phyloP scores from a whole-genome alignment of 2,329 filamentous ascomycete genomes.

The Verticillium nubilum region DNA sequence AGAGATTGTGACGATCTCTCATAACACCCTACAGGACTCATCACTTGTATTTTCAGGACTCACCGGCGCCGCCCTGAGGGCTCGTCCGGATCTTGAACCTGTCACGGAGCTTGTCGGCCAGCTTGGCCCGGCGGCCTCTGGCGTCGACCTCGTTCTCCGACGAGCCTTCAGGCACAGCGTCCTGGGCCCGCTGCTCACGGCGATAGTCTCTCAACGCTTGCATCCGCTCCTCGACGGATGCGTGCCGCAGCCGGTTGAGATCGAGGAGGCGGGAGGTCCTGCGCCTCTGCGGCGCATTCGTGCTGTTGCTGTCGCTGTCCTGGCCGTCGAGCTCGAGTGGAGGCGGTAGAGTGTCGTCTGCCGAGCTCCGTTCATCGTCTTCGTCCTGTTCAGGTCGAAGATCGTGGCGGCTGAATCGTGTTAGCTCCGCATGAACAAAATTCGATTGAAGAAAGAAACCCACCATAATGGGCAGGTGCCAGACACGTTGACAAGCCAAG shows the following conservation, averaged over 20 bases:
- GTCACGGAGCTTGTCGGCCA: conserved; percentile 46
- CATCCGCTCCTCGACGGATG: conserved; percentile 58
- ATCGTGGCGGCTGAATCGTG: conserved; percentile 44
- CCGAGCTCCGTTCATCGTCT: conserved; percentile 13
- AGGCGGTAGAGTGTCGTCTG: conserved; percentile 26
- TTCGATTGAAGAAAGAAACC: conserved; percentile 22
- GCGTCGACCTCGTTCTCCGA: conserved; percentile 24
- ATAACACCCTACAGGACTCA: no score
- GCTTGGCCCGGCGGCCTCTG: conserved; percentile 31
- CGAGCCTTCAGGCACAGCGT: conserved; percentile 16
- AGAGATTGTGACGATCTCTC: no score
- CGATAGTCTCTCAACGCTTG: conserved; percentile 48
- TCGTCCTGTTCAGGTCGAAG: conserved; percentile 35
- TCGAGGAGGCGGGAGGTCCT: conserved; percentile 51
- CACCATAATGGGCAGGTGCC: conserved; percentile 67
- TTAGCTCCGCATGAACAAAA: conserved; percentile 10
- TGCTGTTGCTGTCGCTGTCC: conserved; percentile 21
- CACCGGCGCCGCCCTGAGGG: conserved; percentile 23
- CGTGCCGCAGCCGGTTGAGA: conserved; percentile 50
- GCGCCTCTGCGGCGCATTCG: conserved; percentile 27
- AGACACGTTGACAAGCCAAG: conserved; percentile 65
- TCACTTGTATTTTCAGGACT: not conserved
- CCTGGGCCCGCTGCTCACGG: conserved; percentile 27
- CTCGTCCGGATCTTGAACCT: conserved; percentile 47
- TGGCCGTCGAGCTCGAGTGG: conserved; percentile 34